Evolutionary conservation across 257 asterid species (phyloP).

Genomic region (Scutellaria barbata): DNA sequence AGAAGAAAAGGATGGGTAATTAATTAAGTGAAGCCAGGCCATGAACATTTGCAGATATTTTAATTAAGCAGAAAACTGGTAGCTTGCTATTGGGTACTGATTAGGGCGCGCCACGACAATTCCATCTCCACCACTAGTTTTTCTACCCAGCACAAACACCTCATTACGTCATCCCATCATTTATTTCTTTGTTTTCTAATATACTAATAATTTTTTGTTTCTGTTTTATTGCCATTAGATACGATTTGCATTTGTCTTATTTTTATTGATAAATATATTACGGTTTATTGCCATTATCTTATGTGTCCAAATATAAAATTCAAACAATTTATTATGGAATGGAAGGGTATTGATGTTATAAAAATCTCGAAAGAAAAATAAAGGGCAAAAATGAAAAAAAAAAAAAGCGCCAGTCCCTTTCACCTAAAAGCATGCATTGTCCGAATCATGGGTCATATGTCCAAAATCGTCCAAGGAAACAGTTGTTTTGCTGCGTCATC

Average conservation of each 20-base stretch:
- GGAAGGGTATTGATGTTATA: not conserved
- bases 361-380: not conserved
- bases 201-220: no score
- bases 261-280: no score
- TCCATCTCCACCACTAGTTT: constrained; percentile 58
- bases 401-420: constrained; percentile 42
- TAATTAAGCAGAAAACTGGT: not conserved
- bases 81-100: not conserved
- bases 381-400: constrained; percentile 45
- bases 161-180: constrained; percentile 30
- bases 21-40: no score
- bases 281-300: no score
- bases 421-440: constrained; percentile 55
- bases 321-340: not conserved
- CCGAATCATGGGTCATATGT: constrained; percentile 47
- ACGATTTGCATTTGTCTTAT: no score
- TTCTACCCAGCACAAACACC: constrained; percentile 22
- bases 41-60: constrained; percentile 32
- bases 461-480: constrained; percentile 42
- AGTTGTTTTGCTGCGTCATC: constrained; percentile 32
- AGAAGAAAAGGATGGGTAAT: no score
- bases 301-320: no score
- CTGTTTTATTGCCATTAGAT: no score
- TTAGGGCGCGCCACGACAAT: constrained; percentile 61
- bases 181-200: not conserved